Conservation (phyloP, 768 basidiomycete genomes). For the Neoboletus magnificus region DNA sequence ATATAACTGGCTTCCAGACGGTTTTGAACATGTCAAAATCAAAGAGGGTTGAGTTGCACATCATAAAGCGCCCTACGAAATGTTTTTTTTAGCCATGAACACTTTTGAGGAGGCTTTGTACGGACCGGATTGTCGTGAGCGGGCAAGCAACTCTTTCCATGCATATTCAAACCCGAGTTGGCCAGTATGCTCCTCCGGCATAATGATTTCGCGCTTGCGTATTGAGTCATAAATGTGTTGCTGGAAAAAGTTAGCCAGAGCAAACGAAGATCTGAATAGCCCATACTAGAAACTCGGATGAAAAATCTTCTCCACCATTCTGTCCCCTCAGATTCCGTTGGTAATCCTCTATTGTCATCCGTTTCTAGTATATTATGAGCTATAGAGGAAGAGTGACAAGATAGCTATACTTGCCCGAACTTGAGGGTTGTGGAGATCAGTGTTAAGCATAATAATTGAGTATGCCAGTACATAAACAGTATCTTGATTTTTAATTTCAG, state of each 20-base stretch:
- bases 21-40: slow-evolving; percentile 92
- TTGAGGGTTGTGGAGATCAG: slow-evolving; percentile 94
- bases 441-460: slow-evolving; percentile 98
- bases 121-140: slow-evolving; percentile 78
- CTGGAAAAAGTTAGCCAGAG: slow-evolving; percentile 39
- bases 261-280: background rate
- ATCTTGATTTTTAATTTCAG: slow-evolving; percentile 87
- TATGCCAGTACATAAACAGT: slow-evolving; percentile 92
- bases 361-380: slow-evolving; percentile 56
- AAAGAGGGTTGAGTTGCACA: slow-evolving; percentile 75
- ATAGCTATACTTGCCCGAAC: slow-evolving; percentile 55
- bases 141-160: slow-evolving; percentile 90
- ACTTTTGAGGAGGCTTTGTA: slow-evolving; percentile 5
- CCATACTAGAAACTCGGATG: slow-evolving; percentile 78
- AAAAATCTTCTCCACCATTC: slow-evolving; percentile 81
- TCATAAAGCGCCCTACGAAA: slow-evolving; percentile 52
- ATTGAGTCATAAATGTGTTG: slow-evolving; percentile 92
- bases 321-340: slow-evolving; percentile 88
- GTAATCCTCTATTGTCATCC: slow-evolving; percentile 96
- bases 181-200: slow-evolving; percentile 97
- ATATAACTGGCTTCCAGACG: slow-evolving; percentile 91
- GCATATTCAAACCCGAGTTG: slow-evolving; percentile 98
- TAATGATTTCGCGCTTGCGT: slow-evolving; percentile 88
- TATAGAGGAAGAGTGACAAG: background rate
- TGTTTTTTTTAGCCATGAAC: slow-evolving; percentile 24